Percentiles rank a stretch among this genome's conserved stretches.
phyloP scores from a whole-genome alignment of 345 rosid genomes.

The Kandelia obovata region DNA sequence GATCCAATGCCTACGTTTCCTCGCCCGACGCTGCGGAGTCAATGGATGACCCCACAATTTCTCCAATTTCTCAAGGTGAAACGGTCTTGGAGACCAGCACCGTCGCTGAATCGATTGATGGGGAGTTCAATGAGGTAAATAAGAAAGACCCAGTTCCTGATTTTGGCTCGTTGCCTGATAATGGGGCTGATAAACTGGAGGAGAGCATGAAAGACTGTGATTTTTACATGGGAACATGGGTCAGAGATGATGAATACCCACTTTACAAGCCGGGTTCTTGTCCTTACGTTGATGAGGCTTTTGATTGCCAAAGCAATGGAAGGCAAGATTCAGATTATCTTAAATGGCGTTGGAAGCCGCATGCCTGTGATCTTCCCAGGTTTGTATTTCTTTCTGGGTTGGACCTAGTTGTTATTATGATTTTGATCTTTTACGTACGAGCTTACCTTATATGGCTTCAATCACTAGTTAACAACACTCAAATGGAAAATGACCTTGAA shows the following conservation, averaged over 20 bases:
- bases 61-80: constrained; percentile 10
- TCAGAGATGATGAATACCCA: constrained; percentile 63
- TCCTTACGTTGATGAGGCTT: constrained; percentile 85
- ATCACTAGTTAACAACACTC: too few species aligned
- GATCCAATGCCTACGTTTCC: constrained; percentile 25
- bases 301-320: constrained; percentile 80
- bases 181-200: neutral
- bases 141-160: constrained; percentile 18
- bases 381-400: constrained; percentile 12
- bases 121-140: constrained; percentile 6
- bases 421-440: too few species aligned
- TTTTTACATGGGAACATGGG: constrained; percentile 73
- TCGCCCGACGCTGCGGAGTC: constrained; percentile 5
- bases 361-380: constrained; percentile 93
- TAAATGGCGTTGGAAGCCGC: constrained; percentile 87
- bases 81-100: neutral
- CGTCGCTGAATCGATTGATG: neutral
- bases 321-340: constrained; percentile 69
- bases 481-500: too few species aligned
- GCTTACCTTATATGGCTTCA: too few species aligned
- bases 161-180: neutral
- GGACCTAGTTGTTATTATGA: neutral
- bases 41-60: neutral
- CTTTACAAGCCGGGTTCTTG: constrained; percentile 76
- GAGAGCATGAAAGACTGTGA: constrained; percentile 52